phyloP scores from a whole-genome alignment of 1,139 yeast species.

The Magnusiomyces paraingens region DNA sequence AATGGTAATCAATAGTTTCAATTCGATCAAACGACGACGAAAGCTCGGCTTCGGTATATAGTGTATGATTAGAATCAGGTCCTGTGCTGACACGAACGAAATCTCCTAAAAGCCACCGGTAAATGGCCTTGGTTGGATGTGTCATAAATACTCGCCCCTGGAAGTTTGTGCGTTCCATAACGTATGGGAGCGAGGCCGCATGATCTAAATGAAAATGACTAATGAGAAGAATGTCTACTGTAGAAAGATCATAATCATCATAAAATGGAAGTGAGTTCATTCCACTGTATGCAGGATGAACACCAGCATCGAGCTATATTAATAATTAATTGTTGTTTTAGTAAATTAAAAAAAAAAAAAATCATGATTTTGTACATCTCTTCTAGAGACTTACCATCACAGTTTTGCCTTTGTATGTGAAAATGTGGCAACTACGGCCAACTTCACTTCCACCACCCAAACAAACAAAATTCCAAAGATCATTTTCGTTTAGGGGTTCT shows the following conservation, averaged over 20 bases:
- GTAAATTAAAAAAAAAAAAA: background rate
- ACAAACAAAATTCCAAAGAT: slow-evolving; percentile 64
- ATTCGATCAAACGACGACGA: slow-evolving; percentile 80
- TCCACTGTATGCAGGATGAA: slow-evolving; percentile 93
- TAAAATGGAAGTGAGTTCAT: slow-evolving; percentile 88
- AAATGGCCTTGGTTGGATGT: slow-evolving; percentile 97
- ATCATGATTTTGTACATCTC: background rate
- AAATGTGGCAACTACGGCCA: slow-evolving; percentile 90
- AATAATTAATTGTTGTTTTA: background rate
- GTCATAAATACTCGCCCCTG: slow-evolving; percentile 97
- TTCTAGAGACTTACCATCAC: slow-evolving; percentile 49
- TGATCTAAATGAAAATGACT: slow-evolving; percentile 97
- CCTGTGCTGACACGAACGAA: slow-evolving; percentile 79
- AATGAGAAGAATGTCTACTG: slow-evolving; percentile 76
- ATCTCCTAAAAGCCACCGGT: slow-evolving; percentile 89
- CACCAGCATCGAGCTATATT: slow-evolving; percentile 75
- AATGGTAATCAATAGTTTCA: slow-evolving; percentile 92
- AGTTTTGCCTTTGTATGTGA: slow-evolving; percentile 91
- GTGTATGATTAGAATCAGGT: slow-evolving; percentile 39
- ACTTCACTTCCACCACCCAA: slow-evolving; percentile 99
- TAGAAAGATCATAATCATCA: slow-evolving; percentile 87
- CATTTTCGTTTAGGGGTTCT: slow-evolving; percentile 24
- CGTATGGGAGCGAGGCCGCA: slow-evolving; percentile 96
- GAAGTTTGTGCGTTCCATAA: slow-evolving; percentile 93
- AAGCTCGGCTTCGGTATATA: slow-evolving; percentile 88